These are phyloP conservation scores for Stromatinia cepivora DNA, from an alignment of 2,329 filamentous ascomycete species.

Conservation along the genomic window DNA sequence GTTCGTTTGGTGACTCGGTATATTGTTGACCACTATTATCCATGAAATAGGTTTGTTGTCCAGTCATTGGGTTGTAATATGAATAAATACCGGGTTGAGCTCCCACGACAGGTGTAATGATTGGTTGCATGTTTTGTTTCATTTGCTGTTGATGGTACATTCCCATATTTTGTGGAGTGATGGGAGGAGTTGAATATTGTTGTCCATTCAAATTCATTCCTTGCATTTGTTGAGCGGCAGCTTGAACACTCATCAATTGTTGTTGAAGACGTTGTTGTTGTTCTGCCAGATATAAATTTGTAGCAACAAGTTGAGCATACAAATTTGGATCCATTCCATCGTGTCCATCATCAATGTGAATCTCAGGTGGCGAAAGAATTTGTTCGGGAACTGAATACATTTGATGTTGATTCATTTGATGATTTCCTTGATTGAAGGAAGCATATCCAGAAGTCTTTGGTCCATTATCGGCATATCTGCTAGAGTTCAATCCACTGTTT, in stretches of 20 bases:
- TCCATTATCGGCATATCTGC: slow-evolving; percentile 41
- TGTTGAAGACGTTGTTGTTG: slow-evolving; percentile 95
- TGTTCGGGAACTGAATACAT: slow-evolving; percentile 78
- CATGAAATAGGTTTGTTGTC: slow-evolving; percentile 75
- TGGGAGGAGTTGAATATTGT: slow-evolving; percentile 52
- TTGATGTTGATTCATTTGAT: slow-evolving; percentile 50
- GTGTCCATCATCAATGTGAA: slow-evolving; percentile 70
- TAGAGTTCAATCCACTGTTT: slow-evolving; percentile 32
- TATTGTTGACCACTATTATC: slow-evolving; percentile 49
- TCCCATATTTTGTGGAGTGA: slow-evolving; percentile 53
- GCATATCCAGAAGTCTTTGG: slow-evolving; percentile 40
- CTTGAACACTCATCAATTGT: slow-evolving; percentile 81
- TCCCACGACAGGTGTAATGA: slow-evolving; percentile 52
- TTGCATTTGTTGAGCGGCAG: slow-evolving; percentile 80
- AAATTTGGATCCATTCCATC: slow-evolving; percentile 80
- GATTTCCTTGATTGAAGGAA: slow-evolving; percentile 42
- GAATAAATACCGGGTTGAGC: slow-evolving; percentile 75
- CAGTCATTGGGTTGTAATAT: slow-evolving; percentile 82
- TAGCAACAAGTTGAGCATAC: slow-evolving; percentile 86
- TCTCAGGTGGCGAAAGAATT: slow-evolving; percentile 78
- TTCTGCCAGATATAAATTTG: slow-evolving; percentile 88
- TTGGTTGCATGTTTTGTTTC: slow-evolving; percentile 45
- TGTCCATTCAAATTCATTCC: slow-evolving; percentile 69
- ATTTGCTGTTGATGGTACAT: slow-evolving; percentile 50
- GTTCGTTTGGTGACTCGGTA: slow-evolving; percentile 43